Evolutionary conservation across 331 rosid species (phyloP), one percentile per base, ranked within the genome.

Genomic region (Malus hybrid): DNA sequence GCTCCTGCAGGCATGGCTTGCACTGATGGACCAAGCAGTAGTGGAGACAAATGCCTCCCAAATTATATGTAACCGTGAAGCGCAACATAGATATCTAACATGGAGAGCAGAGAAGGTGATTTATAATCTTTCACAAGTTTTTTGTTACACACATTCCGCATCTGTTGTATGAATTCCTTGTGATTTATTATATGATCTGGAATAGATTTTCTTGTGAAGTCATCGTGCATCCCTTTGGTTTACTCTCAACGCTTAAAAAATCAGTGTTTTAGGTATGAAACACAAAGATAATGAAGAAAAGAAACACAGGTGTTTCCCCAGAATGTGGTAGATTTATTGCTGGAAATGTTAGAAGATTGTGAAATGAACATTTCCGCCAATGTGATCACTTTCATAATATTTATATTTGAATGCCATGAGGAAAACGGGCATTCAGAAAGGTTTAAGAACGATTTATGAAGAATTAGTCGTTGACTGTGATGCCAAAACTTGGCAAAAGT

Each of bases 101-200:
- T 94, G 97, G 96, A 87, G 97, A 83, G 86, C 85, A 15, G 98
- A 90, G 80, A 91, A 85, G 98, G 98, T 91, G 70, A 50, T 73
- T 85, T 29, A 5, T 73, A 15, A 71, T 77, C 54, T n/a, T 71
- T 71, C n/a, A 36, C 28, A 60, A 18, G 32, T 24, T 80, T 44
- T 44, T 69, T 66, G 33, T 46, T 22, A 15, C 42, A 33, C 44
- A 19, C 64, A 32, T 77, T 33, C 20, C 6, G 16, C 39, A 15
- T 32, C 71, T 44, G 65, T 20, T 72, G 28, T 72, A 59, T 24
- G 27, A 44, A 39, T 15, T 60, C 52, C 29, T 42, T 22, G 42
- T 73, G 42, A 20, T 24, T 60, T 10, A 20, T 36, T 68, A 39
- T 56, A 57, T 29, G 20, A 57, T 6, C 6, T 68, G 52, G 20